phyloP scores from a whole-genome alignment of 2,329 filamentous ascomycete genomes.

The Phoma sp. region DNA sequence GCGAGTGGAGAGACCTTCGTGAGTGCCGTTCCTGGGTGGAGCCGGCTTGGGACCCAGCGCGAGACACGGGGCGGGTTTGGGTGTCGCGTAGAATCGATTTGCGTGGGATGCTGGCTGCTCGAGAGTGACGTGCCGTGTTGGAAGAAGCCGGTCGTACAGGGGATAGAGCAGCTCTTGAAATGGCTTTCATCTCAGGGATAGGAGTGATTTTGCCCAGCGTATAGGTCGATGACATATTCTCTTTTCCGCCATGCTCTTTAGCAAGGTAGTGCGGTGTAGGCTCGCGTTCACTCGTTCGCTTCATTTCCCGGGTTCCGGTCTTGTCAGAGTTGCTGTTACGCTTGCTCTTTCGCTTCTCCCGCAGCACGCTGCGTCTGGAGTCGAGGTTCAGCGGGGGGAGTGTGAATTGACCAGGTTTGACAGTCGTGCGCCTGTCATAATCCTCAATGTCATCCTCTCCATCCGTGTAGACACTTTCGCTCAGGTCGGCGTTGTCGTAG shows the following conservation, averaged over 20 bases:
- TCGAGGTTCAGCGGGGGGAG: conserved; percentile 33
- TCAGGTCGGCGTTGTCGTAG: conserved; percentile 40
- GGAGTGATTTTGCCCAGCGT: conserved; percentile 21
- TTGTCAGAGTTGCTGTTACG: conserved; percentile 17
- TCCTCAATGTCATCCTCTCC: conserved; percentile 39
- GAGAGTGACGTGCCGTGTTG: conserved; percentile 4
- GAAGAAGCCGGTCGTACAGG: conserved; percentile 21
- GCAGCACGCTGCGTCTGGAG: conserved; percentile 15
- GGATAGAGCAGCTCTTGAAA: conserved; percentile 20
- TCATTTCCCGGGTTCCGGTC: conserved; percentile 27
- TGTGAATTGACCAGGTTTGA: conserved; percentile 30
- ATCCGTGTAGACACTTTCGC: conserved; percentile 39
- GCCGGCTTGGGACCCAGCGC: conserved; percentile 10
- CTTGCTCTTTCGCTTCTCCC: conserved; percentile 23
- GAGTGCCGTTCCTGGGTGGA: conserved; percentile 33
- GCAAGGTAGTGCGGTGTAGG: conserved; percentile 33
- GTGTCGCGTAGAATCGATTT: conserved; percentile 14
- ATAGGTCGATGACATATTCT: conserved; percentile 37
- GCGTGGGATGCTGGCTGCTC: conserved; percentile 16
- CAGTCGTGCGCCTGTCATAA: conserved; percentile 28
- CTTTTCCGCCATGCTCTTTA: conserved; percentile 41
- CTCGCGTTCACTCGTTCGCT: conserved; percentile 36
- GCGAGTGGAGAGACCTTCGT: conserved; percentile 31
- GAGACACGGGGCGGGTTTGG: conserved; percentile 5
- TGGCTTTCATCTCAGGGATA: conserved; percentile 17